phyloP scores from a whole-genome alignment of 1,284 basidiomycete species.

The Anthracocystis walkeri region DNA sequence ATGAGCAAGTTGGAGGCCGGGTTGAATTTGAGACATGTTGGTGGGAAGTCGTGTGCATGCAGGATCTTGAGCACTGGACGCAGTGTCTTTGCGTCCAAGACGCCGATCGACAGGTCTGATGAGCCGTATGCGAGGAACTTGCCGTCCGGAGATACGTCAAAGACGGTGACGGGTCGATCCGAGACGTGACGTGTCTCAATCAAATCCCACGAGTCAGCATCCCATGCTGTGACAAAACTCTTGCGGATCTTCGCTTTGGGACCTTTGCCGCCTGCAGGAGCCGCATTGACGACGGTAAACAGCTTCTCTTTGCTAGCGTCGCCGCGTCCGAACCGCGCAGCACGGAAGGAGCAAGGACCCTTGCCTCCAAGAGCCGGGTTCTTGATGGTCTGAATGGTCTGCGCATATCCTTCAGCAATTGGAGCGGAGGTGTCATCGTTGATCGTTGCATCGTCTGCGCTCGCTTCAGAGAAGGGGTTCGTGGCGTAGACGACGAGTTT shows the following conservation, averaged over 20 bases:
- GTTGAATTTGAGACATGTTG: slow-evolving; percentile 89
- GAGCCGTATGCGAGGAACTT: slow-evolving; percentile 85
- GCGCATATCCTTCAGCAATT: slow-evolving; percentile 35
- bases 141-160: slow-evolving; percentile 75
- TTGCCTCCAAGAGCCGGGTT: slow-evolving; percentile 62
- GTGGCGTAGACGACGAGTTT: slow-evolving; percentile 60
- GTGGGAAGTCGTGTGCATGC: slow-evolving; percentile 93
- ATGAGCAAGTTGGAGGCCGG: slow-evolving; percentile 84
- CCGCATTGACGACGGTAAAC: slow-evolving; percentile 64
- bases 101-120: slow-evolving; percentile 86
- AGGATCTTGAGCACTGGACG: slow-evolving; percentile 85
- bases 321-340: slow-evolving; percentile 53
- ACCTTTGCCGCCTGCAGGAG: slow-evolving; percentile 37
- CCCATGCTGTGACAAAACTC: slow-evolving; percentile 66
- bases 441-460: slow-evolving; percentile 14
- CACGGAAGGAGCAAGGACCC: slow-evolving; percentile 60
- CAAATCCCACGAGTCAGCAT: slow-evolving; percentile 63
- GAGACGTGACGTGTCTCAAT: slow-evolving; percentile 59
- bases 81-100: slow-evolving; percentile 84
- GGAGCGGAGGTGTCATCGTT: slow-evolving; percentile 11
- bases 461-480: slow-evolving; percentile 33
- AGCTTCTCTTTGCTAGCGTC: slow-evolving; percentile 50
- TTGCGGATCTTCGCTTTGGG: slow-evolving; percentile 60
- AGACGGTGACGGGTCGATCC: slow-evolving; percentile 63
- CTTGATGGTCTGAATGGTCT: slow-evolving; percentile 61